Conservation (phyloP, 108 stramenopile species). For the Bacterosira constricta region DNA sequence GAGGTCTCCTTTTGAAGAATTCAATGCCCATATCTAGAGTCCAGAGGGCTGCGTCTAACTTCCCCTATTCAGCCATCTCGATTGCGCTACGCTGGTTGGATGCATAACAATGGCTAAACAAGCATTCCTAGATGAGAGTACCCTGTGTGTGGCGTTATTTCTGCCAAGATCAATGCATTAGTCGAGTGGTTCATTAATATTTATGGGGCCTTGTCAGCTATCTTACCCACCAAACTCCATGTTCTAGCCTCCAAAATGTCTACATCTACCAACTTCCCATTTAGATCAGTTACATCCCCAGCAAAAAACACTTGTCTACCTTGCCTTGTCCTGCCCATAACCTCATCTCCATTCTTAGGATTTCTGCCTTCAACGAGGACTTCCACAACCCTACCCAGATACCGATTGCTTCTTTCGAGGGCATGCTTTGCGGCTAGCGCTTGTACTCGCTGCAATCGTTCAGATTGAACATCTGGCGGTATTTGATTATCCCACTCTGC, state of each 20-base stretch:
- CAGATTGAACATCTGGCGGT: constrained; percentile 86
- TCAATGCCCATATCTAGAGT: too few relatives aligned
- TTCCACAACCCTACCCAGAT: constrained; percentile 76
- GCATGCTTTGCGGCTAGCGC: constrained; percentile 81
- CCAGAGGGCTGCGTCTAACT: too few relatives aligned
- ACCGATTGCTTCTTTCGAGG: constrained; percentile 81
- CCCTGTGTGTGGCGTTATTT: neutral
- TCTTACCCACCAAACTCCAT: constrained; percentile 76
- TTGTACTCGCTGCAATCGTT: constrained; percentile 86
- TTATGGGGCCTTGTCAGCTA: neutral
- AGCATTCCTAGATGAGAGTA: neutral
- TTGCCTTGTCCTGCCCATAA: constrained; percentile 88
- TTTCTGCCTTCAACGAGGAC: constrained; percentile 92
- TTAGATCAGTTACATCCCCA: constrained; percentile 72
- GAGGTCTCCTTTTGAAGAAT: too few relatives aligned
- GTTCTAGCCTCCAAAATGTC: constrained; percentile 78
- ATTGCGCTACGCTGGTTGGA: too few relatives aligned
- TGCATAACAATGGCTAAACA: neutral
- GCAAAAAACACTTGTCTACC: constrained; percentile 90
- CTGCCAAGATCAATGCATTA: neutral
- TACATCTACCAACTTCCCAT: constrained; percentile 75
- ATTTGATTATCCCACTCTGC: constrained; percentile 67
- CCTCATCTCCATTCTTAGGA: constrained; percentile 79
- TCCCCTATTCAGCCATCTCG: too few relatives aligned
- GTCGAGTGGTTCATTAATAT: too few relatives aligned